Percentiles rank a stretch among this genome's conserved stretches.
These are phyloP conservation scores for Pseudogymnoascus sp. DNA, from an alignment of 2,329 filamentous ascomycete species.

Conservation along the genomic window DNA sequence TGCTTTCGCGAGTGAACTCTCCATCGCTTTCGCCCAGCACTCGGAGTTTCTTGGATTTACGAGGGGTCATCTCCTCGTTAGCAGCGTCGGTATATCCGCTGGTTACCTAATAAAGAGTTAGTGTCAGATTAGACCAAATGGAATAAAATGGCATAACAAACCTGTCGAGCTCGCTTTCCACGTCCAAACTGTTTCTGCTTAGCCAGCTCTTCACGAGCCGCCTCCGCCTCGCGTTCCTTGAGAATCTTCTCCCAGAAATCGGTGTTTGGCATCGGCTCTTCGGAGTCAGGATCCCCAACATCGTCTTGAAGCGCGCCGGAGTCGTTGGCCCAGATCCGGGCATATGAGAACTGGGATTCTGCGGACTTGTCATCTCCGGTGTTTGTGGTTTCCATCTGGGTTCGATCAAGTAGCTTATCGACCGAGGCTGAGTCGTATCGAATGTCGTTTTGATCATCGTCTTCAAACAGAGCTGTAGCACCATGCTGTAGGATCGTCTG, in stretches of 20 bases:
- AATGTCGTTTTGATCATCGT: constrained; percentile 64
- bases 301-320: constrained; percentile 57
- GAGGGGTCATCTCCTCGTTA: constrained; percentile 12
- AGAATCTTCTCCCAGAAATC: constrained; percentile 88
- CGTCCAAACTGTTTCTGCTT: constrained; percentile 72
- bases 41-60: background rate
- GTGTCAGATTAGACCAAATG: background rate
- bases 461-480: constrained; percentile 75
- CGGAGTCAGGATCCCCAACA: constrained; percentile 43
- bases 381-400: constrained; percentile 64
- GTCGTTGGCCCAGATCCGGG: constrained; percentile 86
- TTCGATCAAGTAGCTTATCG: constrained; percentile 85
- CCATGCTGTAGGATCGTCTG: constrained; percentile 84
- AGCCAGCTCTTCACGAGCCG: constrained; percentile 59
- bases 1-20: constrained; percentile 12
- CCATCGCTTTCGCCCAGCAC: constrained; percentile 9
- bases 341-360: constrained; percentile 80
- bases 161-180: constrained; percentile 52
- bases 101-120: constrained; percentile 9
- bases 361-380: constrained; percentile 52
- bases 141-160: constrained; percentile 13
- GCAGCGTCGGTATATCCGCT: constrained; percentile 12
- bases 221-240: constrained; percentile 69
- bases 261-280: constrained; percentile 48
- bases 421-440: constrained; percentile 73